A percentile compares a stretch with the other conserved stretches of the same genome.
Conservation (phyloP, 106 monocot species). For the Iris macrosiphon region DNA sequence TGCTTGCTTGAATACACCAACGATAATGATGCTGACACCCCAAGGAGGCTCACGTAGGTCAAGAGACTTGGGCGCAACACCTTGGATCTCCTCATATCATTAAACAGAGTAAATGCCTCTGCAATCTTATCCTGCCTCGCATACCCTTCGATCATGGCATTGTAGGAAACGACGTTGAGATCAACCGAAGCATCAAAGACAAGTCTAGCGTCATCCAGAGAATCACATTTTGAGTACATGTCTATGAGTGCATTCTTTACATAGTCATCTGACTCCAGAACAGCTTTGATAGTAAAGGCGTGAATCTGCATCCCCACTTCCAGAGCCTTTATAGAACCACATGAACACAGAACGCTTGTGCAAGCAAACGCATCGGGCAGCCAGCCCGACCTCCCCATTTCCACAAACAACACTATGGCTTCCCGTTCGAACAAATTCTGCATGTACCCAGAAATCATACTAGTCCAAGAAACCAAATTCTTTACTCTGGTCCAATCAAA, state of each 20-base stretch:
- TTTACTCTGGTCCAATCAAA: constrained; percentile 46
- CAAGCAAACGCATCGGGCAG: constrained; percentile 75
- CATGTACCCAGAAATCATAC: constrained; percentile 85
- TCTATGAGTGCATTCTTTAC: constrained; percentile 79
- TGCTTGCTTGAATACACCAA: constrained; percentile 53
- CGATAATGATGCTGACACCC: constrained; percentile 36
- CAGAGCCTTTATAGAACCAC: constrained; percentile 54
- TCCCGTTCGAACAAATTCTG: constrained; percentile 61
- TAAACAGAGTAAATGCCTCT: constrained; percentile 48
- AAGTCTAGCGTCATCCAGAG: constrained; percentile 44
- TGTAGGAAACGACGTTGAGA: constrained; percentile 65
- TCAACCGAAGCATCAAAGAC: constrained; percentile 38
- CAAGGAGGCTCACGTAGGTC: constrained; percentile 73
- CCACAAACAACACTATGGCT: constrained; percentile 40
- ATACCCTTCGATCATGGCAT: constrained; percentile 90
- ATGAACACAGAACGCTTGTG: constrained; percentile 71
- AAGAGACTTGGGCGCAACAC: constrained; percentile 38
- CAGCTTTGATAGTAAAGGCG: constrained; percentile 51
- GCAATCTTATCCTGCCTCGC: constrained; percentile 32
- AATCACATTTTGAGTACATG: constrained; percentile 83
- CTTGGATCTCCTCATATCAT: constrained; percentile 49
- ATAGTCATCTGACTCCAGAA: constrained; percentile 56
- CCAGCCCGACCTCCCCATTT: constrained; percentile 52
- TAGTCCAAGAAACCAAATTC: constrained; percentile 89
- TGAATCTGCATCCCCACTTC: constrained; percentile 66